phyloP scores from a whole-genome alignment of 179 eudicot species.

The Spergularia azorica region DNA sequence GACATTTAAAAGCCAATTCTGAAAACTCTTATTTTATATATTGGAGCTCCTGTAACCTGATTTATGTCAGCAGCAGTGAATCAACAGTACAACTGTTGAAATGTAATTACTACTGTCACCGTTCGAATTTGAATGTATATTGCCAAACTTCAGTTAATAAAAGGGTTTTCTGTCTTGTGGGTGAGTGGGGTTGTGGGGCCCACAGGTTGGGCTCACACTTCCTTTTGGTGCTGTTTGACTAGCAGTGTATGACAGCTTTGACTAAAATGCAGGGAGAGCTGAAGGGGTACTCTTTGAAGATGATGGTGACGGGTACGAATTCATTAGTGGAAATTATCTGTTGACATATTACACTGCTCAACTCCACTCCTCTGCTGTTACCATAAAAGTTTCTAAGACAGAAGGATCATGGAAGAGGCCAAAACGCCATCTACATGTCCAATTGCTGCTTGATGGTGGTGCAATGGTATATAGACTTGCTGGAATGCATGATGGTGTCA shows the following conservation, averaged over 20 bases:
- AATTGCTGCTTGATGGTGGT: conserved; percentile 71
- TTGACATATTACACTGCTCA: conserved; percentile 83
- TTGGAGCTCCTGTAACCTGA: conserved; percentile 1
- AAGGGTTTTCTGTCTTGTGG: neutral
- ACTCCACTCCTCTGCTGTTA: conserved; percentile 65
- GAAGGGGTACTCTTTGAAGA: conserved; percentile 90
- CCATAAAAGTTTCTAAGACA: conserved; percentile 55
- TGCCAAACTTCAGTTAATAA: neutral
- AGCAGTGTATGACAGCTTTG: conserved; percentile 18
- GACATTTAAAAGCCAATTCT: conserved; percentile 2
- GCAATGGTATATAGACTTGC: conserved; percentile 56
- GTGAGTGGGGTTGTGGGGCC: neutral
- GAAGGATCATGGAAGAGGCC: conserved; percentile 90
- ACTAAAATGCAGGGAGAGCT: conserved; percentile 72
- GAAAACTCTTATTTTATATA: neutral
- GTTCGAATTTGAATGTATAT: neutral
- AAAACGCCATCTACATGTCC: conserved; percentile 73
- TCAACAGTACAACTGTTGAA: neutral
- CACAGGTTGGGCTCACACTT: too few species aligned
- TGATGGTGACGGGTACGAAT: conserved; percentile 95
- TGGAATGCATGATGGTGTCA: conserved; percentile 2
- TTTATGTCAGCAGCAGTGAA: neutral
- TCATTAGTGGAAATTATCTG: conserved; percentile 67
- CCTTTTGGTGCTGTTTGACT: conserved; percentile 10
- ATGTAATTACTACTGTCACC: neutral